Conservation (phyloP, 306 rosid genomes). For the Pyrus communis region DNA sequence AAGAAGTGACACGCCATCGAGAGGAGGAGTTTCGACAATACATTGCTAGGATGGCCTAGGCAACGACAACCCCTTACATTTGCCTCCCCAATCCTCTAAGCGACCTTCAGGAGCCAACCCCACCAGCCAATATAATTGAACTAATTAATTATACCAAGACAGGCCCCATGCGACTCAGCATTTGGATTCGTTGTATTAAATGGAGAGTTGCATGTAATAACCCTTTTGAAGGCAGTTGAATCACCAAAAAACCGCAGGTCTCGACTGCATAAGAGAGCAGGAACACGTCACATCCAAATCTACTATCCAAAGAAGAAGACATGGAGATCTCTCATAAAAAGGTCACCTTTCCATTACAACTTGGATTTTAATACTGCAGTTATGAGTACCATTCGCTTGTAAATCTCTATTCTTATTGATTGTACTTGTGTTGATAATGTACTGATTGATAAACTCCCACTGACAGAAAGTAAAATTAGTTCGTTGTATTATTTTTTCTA, state of each 20-base stretch:
- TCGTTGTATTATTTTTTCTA: too few relatives aligned
- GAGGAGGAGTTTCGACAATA: too few relatives aligned
- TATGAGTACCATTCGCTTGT: slow-evolving; percentile 54
- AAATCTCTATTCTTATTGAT: slow-evolving; percentile 17
- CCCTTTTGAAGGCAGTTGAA: slow-evolving; percentile 33
- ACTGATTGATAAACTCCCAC: not conserved
- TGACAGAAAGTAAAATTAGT: too few relatives aligned
- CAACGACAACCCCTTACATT: too few relatives aligned
- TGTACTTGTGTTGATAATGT: slow-evolving; percentile 16
- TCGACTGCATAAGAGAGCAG: slow-evolving; percentile 46
- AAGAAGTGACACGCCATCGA: too few relatives aligned
- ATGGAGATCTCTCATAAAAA: slow-evolving; percentile 59
- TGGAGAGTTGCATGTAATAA: slow-evolving; percentile 53
- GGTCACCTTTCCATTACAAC: slow-evolving; percentile 49
- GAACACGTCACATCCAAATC: slow-evolving; percentile 57
- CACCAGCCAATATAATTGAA: too few relatives aligned
- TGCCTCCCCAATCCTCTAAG: too few relatives aligned
- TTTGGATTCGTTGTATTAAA: slow-evolving; percentile 53
- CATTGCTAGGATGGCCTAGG: too few relatives aligned
- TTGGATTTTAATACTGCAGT: slow-evolving; percentile 55
- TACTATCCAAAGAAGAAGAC: slow-evolving; percentile 62
- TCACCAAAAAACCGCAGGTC: slow-evolving; percentile 33
- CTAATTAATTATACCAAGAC: slow-evolving; percentile 38
- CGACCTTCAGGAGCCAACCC: too few relatives aligned
- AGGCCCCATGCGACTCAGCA: slow-evolving; percentile 34